Evolutionary conservation across 2,329 filamentous ascomycete species (phyloP).

Genomic region (Fusarium brevicatenulatum): DNA sequence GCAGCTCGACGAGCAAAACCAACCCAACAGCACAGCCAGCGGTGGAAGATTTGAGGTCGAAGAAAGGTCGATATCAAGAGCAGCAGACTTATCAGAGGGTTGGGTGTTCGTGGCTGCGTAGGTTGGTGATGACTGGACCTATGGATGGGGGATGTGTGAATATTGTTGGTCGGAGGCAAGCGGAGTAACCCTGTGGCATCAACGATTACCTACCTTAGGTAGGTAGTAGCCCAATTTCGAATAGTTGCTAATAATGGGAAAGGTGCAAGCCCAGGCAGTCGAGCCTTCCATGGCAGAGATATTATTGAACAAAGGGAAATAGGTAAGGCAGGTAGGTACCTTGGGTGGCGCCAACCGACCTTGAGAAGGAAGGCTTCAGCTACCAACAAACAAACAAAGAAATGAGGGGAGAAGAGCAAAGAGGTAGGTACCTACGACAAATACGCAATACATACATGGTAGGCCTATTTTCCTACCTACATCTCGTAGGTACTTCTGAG

Average conservation of each 20-base stretch:
- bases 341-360: background rate
- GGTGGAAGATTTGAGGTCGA: background rate
- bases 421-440: background rate
- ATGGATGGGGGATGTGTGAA: background rate
- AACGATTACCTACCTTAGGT: background rate
- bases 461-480: background rate
- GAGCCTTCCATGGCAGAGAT: background rate
- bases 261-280: conserved; percentile 2
- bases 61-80: background rate
- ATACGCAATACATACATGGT: background rate
- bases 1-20: background rate
- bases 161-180: conserved; percentile 16
- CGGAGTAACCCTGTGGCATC: conserved; percentile 29
- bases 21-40: background rate
- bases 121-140: background rate
- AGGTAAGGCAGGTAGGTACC: background rate
- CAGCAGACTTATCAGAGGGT: background rate
- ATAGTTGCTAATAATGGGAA: background rate
- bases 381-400: conserved; percentile 15
- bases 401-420: background rate
- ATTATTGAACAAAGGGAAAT: background rate
- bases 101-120: background rate
- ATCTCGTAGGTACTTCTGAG: background rate
- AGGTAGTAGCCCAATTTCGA: background rate
- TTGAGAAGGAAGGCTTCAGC: background rate